Evolutionary conservation across 441 rosid genomes (phyloP).

Genomic region (Adansonia rubrostipa): DNA sequence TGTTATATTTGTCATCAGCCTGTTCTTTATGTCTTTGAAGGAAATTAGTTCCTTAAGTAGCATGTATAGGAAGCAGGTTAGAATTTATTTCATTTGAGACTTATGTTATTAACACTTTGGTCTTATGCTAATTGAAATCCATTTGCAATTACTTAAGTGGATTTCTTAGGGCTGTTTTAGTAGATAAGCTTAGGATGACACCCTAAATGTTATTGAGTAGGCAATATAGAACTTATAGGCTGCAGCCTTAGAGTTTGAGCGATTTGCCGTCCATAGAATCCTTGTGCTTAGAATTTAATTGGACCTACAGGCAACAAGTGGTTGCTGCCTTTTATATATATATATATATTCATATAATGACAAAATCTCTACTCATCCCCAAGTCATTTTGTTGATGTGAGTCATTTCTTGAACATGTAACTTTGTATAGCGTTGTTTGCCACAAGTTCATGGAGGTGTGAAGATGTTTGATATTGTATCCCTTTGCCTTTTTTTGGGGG

Average conservation of each 20-base stretch:
- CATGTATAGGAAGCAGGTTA: not conserved
- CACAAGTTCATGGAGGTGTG: not conserved
- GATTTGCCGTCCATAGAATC: not conserved
- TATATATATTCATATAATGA: not conserved
- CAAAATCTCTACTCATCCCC: not conserved
- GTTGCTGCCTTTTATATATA: not conserved
- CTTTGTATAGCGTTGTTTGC: not conserved
- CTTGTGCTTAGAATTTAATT: not conserved
- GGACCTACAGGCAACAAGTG: not conserved
- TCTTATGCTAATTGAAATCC: not conserved
- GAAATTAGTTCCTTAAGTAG: not conserved
- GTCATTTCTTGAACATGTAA: not conserved
- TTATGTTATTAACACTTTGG: not conserved
- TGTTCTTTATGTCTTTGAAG: not conserved
- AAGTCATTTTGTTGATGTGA: not conserved
- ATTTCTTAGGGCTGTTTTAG: not conserved
- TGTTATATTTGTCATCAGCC: not conserved
- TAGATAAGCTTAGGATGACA: not conserved
- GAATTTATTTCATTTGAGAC: not conserved
- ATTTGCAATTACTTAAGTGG: conserved; percentile 2
- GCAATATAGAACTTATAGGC: not conserved
- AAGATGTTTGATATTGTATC: not conserved
- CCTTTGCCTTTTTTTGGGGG: not conserved
- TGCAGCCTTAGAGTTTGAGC: not conserved
- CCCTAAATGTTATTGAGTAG: not conserved